Evolutionary conservation across 352 stramenopile species (phyloP).

Genomic region (Pythium dissimile): DNA sequence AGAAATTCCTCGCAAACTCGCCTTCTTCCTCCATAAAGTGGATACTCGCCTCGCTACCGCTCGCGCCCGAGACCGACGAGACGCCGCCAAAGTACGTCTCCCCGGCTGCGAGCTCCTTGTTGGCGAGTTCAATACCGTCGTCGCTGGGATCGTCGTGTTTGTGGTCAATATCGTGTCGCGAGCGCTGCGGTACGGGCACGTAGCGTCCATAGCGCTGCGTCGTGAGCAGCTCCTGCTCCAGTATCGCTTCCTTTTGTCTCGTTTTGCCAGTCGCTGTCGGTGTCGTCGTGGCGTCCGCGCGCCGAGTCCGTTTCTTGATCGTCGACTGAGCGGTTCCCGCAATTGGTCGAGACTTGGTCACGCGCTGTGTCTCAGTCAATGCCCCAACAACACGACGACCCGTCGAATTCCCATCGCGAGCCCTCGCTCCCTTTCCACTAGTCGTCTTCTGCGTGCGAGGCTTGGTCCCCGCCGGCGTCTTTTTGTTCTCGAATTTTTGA

Average conservation of each 20-base stretch:
- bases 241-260: neutral
- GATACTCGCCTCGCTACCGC: conserved; percentile 43
- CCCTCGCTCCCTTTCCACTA: no score
- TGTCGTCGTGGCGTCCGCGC: neutral
- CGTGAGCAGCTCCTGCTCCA: conserved; percentile 19
- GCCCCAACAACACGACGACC: no score
- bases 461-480: neutral
- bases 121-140: neutral
- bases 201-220: conserved; percentile 25
- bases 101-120: conserved; percentile 22
- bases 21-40: conserved; percentile 59
- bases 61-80: conserved; percentile 64
- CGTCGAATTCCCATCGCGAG: no score
- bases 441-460: neutral
- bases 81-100: conserved; percentile 66
- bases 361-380: neutral
- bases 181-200: conserved; percentile 15
- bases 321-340: neutral
- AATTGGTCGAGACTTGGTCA: neutral
- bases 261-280: neutral
- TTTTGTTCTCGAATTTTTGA: neutral
- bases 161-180: neutral
- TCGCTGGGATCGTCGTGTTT: neutral
- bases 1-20: conserved; percentile 45
- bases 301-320: conserved; percentile 18